Base-by-base conservation (phyloP, 371 early-diverging fungal species). In the Mucor piriformis region DNA sequence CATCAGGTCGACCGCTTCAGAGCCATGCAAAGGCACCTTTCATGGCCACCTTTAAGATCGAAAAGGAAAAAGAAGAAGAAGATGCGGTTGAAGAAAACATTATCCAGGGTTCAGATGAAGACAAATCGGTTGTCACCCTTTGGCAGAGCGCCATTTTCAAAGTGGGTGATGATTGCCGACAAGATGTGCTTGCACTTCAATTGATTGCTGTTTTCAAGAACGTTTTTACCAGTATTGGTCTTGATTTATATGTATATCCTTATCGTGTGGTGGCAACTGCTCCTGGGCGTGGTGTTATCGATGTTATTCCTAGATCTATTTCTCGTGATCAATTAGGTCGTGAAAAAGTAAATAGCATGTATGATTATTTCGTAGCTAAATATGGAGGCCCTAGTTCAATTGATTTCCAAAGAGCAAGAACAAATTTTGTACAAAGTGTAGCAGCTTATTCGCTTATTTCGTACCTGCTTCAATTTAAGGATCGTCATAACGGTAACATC, bases 401-500 rank as follows among this genome's bases (percentile, higher is more conserved):
- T 25, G 83, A 81, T 32, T 99, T 95, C 74, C 93, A 92, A 55
- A 84, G 92, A 29, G 99, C 99, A 0, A 90, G 95, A 34, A 88
- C 84, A 62, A 94, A 94, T 72, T 99, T 99, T 86, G 93, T 99
- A 23, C 91, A 93, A 68, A 94, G 94, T 58, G 85, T 95, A 25
- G 99, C 99, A 2, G 97, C 99, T n/a, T 99, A 98, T 72, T 97
- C 98, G 3, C 83, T 99, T 18, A 89, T 99, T 34, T 86, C 93
- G 25, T 99, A 96, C 77, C 54, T 99, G 54, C 81, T 99, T 32
- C 95, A 96, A 69, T 92, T 99, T 75, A 99, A 99, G 74, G 99
- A 99, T 81, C 86, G 99, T 15, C 99, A 99, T 77, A 99, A 99
- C 72, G 99, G 99, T 48, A 99, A 99, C 73, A 98, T 99, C 60